Base-by-base conservation (phyloP, 106 monocot genomes). In the Ottelia alismoides region DNA sequence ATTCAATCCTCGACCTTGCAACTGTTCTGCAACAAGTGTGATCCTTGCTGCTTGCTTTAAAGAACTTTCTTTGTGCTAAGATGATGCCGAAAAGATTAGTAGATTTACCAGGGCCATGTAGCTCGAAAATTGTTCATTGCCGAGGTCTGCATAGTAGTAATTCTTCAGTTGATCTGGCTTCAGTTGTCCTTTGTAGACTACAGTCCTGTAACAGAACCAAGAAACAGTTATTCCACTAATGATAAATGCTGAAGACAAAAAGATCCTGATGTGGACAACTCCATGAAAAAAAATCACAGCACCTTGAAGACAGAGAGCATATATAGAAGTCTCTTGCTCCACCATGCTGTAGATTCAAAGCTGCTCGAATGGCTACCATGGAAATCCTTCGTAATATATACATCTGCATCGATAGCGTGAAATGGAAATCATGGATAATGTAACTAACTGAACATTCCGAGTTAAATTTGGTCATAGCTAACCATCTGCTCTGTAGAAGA, bases 91-190 rank as follows among this genome's bases (percentile, higher is more conserved):
- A 72, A 50, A 61, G 28, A 60, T 63, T 19, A 59, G 46, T 29
- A 68, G 61, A 78, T 67, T 85, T 85, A 96, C 93, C 87, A 94
- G 67, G 62, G 93, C 93, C 93, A 94, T 94, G 76, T 94, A 94
- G 68, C 93, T 94, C 56, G 71, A 78, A 66, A 94, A 94, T 54
- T 62, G 87, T 78, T 94, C 80, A 81, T 78, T 77, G 51, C 84
- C 93, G 62, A 94, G 80, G 61, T 94, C 93, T 54, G 87, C 93
- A 78, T 76, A 81, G 60, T 88, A 94, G 57, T 94, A 94, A 25
- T 59, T 57, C 75, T 84, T 76, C 63, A 96, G 47, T 40, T 96
- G 96, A 55, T 45, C 65, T 28, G 96, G 96, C 71, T 78, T 96
- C 22, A 96, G 63, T 70, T 94, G 93, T 48, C 93, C 93, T 64